Base-by-base conservation (phyloP, 2,329 filamentous ascomycete species). In the Colletotrichum somersetense region DNA sequence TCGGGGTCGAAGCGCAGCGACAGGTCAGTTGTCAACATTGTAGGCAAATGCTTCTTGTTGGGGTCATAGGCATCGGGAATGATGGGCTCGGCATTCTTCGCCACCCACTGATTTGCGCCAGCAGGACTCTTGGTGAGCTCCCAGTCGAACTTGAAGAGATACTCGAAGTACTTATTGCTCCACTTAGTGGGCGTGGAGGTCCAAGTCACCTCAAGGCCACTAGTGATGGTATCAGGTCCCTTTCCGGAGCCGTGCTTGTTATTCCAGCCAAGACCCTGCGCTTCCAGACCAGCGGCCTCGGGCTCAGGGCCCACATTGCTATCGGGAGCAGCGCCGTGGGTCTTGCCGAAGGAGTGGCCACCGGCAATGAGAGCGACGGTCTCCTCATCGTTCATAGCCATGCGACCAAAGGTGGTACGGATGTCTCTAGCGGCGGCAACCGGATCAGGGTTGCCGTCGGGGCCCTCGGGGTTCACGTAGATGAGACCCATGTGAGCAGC, bases 381-480 rank as follows among this genome's bases (percentile, higher is more conserved):
- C 85, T 95, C 93, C 82, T 93, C 91, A 79, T 94, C 91, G 78
- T 93, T 90, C 93, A 95, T 95, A 73, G 90, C 92, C 92, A 95
- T 95, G 80, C 92, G 92, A 74, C 86, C 86, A 76, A 95, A 95
- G 30, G 92, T 94, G 71, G 85, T 87, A 74, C 92, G 91, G 78
- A 95, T 95, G 77, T 95, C 93, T 67, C 87, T 82, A 48, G 89
- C 93, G 1, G 92, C 87, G 20, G 91, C 91, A 52, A 91, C 80
- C n/a, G 92, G 91, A 78, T 94, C 92, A 3, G 92, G 91, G 66
- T 88, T 87, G 72, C 90, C 92, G 76, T 94, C 91, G 38, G 92
- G 92, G 5, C 93, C 92, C 81, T 94, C 91, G 3, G 92, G 92
- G 84, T 95, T 94, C 72, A 94, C 92, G 80, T 95, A 95, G 79